Evolutionary conservation across 202 grass and related monocot genomes (phyloP).

Genomic region (Saccharum hybrid): DNA sequence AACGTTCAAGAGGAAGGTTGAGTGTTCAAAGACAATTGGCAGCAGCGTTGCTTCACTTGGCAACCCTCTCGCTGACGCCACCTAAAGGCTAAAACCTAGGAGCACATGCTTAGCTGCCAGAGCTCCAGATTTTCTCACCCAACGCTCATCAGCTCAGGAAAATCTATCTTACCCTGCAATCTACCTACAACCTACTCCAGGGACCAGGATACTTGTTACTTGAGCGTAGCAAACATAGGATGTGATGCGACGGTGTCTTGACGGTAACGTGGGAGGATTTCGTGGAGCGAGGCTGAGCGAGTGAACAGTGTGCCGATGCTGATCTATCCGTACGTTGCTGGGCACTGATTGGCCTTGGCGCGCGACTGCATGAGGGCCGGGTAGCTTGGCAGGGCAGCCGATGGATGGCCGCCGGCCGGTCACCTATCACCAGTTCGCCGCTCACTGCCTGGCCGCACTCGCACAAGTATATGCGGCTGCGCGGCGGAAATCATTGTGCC

Average conservation of each 20-base stretch:
- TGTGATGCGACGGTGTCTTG: neutral
- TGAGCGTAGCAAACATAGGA: neutral
- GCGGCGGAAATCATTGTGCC: slow-evolving; percentile 6
- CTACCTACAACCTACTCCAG: neutral
- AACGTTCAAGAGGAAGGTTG: neutral
- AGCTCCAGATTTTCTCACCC: slow-evolving; percentile 3
- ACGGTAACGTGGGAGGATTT: too few species aligned
- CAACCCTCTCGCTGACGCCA: neutral
- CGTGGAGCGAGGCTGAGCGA: neutral
- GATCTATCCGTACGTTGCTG: neutral
- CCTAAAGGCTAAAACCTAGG: neutral
- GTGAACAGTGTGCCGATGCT: neutral
- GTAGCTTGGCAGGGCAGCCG: too few species aligned
- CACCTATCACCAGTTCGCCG: neutral
- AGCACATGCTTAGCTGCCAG: neutral
- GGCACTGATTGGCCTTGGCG: neutral
- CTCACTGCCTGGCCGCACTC: neutral
- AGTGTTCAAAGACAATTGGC: neutral
- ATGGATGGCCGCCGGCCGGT: neutral
- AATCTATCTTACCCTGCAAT: neutral
- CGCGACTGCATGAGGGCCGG: neutral
- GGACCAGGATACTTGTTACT: neutral
- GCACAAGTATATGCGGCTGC: too few species aligned
- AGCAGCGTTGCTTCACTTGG: neutral
- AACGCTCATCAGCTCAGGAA: neutral